phyloP scores from a whole-genome alignment of 2,329 filamentous ascomycete species.

The Epichloe sylvatica region DNA sequence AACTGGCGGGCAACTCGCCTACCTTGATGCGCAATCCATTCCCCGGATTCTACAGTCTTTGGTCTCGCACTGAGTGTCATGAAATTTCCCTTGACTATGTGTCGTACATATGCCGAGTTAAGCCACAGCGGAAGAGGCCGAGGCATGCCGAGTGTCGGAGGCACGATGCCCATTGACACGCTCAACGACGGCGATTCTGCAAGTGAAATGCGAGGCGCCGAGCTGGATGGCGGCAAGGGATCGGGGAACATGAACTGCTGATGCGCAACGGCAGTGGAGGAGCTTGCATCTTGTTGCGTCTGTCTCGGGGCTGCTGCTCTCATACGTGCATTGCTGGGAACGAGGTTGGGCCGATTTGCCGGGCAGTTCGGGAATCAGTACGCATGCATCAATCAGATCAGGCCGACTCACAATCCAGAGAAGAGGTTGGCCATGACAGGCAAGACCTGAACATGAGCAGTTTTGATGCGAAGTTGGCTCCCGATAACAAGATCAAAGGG shows the following conservation, averaged over 20 bases:
- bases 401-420: conserved; percentile 1
- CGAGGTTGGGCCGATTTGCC: background rate
- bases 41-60: conserved; percentile 86
- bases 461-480: background rate
- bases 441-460: background rate
- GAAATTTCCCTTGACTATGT: conserved; percentile 95
- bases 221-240: background rate
- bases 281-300: background rate
- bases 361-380: background rate
- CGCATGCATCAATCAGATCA: background rate
- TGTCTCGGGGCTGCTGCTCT: background rate
- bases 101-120: conserved; percentile 58
- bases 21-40: conserved; percentile 96
- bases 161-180: background rate
- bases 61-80: conserved; percentile 88
- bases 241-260: background rate
- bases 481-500: background rate
- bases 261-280: background rate
- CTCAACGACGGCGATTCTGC: background rate
- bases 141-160: conserved; percentile 21
- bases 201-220: background rate
- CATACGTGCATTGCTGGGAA: conserved; percentile 2
- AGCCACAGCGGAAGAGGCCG: conserved; percentile 62
- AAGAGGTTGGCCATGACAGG: background rate
- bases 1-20: conserved; percentile 16